Evolutionary conservation across 352 stramenopile species (phyloP).

Genomic region (Elongisporangium anandrum): DNA sequence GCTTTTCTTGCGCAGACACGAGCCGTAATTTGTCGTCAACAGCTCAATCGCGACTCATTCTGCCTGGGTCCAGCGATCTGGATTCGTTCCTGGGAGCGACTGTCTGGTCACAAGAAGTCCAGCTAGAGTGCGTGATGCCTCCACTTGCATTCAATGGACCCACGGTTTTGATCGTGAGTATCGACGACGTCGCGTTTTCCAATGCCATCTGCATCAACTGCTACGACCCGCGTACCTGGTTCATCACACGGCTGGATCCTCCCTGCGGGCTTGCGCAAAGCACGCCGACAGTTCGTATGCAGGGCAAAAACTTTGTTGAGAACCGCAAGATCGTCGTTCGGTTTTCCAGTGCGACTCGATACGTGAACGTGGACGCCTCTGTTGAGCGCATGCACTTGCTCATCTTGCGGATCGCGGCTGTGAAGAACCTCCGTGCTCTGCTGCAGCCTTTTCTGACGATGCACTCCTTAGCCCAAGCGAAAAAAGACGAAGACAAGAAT

Average conservation of each 20-base stretch:
- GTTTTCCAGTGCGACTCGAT: conserved; percentile 40
- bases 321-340: conserved; percentile 57
- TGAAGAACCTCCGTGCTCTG: conserved; percentile 42
- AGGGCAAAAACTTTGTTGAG: conserved; percentile 64
- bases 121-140: conserved; percentile 52
- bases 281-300: conserved; percentile 28
- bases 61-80: conserved; percentile 13
- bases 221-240: conserved; percentile 60
- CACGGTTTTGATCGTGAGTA: conserved; percentile 35
- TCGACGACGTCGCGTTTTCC: conserved; percentile 52
- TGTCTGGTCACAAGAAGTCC: conserved; percentile 15
- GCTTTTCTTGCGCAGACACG: conserved; percentile 44
- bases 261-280: conserved; percentile 37
- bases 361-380: conserved; percentile 20
- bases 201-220: conserved; percentile 65
- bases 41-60: conserved; percentile 30
- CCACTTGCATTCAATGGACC: conserved; percentile 45
- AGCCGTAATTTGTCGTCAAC: conserved; percentile 27
- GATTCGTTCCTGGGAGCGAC: conserved; percentile 5
- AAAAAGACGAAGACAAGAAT: conserved; percentile 23
- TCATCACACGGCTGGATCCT: conserved; percentile 33
- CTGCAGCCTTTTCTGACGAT: conserved; percentile 22
- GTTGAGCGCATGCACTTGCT: conserved; percentile 51
- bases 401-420: conserved; percentile 36
- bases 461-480: conserved; percentile 7